Base-by-base conservation (phyloP, 768 basidiomycete species). In the Hysterangium stoloniferum region DNA sequence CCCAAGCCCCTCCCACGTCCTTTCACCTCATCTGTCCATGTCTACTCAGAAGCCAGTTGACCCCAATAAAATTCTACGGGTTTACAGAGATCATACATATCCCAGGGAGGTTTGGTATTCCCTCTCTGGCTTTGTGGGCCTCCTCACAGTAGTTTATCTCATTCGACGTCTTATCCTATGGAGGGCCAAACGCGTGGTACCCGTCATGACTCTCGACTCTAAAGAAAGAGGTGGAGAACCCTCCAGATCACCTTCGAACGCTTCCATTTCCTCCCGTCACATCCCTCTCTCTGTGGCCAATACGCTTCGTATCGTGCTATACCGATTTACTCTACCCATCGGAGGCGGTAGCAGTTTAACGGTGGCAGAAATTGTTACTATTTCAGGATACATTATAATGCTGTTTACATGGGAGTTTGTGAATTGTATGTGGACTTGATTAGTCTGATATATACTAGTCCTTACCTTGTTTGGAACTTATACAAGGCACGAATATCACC, bases 311-410 rank as follows among this genome's bases (percentile, higher is more conserved):
- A 62, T 64, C 11, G 19, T 69, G 24, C 62, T 66, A 0, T 73
- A 71, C 56, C 64, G 74, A 19, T 61, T 57, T 43, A 61, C 61
- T 4, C 38, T 72, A 6, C 60, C 64, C n/a, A 52, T 75, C 31
- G 51, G 59, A 9, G 8, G 20, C 31, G 34, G 31, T 13, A 33
- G 24, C 20, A 20, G n/a, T 15, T 2, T 48, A 3, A 48, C 32
- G 13, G 17, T n/a, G 15, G 64, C 68, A 1, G 78, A 81, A 44
- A 50, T 78, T 2, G 47, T 67, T 24, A 75, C 79, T 57, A 71
- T 74, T 34, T 48, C 68, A 27, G 63, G 58, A 4, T 82, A 82
- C 55, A 62, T 77, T 19, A 63, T 64, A 7, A 66, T 69, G 20
- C 69, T 75, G 54, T 60, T 79, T 37, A 56, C 63, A 0, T 72